These are phyloP conservation scores for Gnomoniopsis sp. DNA, from an alignment of 2,329 filamentous ascomycete genomes.

Conservation along the genomic window DNA sequence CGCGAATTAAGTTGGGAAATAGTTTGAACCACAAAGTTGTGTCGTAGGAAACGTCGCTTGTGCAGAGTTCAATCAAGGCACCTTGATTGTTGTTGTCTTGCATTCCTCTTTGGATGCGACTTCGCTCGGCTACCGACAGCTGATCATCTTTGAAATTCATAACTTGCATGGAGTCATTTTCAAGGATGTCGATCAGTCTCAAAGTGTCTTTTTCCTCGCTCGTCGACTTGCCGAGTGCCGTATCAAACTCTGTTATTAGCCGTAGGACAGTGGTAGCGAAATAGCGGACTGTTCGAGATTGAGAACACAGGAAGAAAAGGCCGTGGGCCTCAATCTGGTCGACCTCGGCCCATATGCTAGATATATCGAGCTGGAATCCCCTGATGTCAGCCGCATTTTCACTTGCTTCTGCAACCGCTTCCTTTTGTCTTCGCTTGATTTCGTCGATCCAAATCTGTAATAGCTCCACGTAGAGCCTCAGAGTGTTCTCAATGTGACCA, in stretches of 20 bases:
- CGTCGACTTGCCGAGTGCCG: constrained; percentile 70
- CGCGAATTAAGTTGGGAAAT: constrained; percentile 89
- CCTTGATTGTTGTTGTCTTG: constrained; percentile 80
- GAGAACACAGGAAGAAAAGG: constrained; percentile 94
- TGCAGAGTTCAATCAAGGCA: constrained; percentile 88
- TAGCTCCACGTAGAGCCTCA: constrained; percentile 89
- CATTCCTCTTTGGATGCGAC: constrained; percentile 84
- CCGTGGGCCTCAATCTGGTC: constrained; percentile 97
- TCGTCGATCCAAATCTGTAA: constrained; percentile 98
- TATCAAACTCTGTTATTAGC: constrained; percentile 90
- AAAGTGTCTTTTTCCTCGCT: constrained; percentile 58
- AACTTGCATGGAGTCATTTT: constrained; percentile 82
- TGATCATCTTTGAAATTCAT: constrained; percentile 92
- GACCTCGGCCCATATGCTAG: constrained; percentile 86
- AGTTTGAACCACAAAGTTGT: constrained; percentile 96
- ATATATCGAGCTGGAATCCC: constrained; percentile 77
- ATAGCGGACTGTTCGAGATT: constrained; percentile 81
- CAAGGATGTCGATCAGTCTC: constrained; percentile 86
- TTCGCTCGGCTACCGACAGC: constrained; percentile 86
- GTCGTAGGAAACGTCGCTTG: constrained; percentile 92
- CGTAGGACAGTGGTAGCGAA: constrained; percentile 91
- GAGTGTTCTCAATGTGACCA: constrained; percentile 89
- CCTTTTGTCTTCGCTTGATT: constrained; percentile 80
- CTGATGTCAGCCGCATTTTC: constrained; percentile 67
- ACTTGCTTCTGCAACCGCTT: constrained; percentile 61